Evolutionary conservation across 2,329 filamentous ascomycete species (phyloP).

Genomic region (Aspergillus novoparasiticus): DNA sequence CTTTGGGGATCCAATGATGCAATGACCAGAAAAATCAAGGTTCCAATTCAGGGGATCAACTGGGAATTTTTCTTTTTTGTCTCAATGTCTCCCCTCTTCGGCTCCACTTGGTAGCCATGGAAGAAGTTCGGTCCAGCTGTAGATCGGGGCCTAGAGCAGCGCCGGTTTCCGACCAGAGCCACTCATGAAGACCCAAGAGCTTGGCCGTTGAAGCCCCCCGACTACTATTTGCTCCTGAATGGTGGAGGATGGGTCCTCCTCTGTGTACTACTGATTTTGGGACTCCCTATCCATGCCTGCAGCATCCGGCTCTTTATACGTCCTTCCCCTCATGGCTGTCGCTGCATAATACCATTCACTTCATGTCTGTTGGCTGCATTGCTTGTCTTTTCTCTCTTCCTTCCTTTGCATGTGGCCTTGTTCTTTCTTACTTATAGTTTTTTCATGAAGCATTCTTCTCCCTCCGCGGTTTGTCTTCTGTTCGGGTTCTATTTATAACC

Average conservation of each 20-base stretch:
- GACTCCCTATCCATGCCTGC: background rate
- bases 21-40: background rate
- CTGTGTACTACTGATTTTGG: background rate
- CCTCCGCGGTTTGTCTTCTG: background rate
- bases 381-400: background rate
- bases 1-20: background rate
- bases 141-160: slow-evolving; percentile 5
- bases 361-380: background rate
- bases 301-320: background rate
- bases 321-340: background rate
- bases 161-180: slow-evolving; percentile 1
- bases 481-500: slow-evolving; percentile 2
- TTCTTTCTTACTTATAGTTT: background rate
- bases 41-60: slow-evolving; percentile 3
- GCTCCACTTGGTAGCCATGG: background rate
- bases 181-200: slow-evolving; percentile 1
- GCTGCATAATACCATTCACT: background rate
- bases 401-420: background rate
- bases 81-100: background rate
- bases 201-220: background rate
- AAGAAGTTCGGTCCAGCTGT: slow-evolving; percentile 4
- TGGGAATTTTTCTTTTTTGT: background rate
- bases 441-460: background rate
- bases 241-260: background rate
- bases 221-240: background rate